Evolutionary conservation across 1,284 basidiomycete species (phyloP).

Genomic region (Coniophora puteana): DNA sequence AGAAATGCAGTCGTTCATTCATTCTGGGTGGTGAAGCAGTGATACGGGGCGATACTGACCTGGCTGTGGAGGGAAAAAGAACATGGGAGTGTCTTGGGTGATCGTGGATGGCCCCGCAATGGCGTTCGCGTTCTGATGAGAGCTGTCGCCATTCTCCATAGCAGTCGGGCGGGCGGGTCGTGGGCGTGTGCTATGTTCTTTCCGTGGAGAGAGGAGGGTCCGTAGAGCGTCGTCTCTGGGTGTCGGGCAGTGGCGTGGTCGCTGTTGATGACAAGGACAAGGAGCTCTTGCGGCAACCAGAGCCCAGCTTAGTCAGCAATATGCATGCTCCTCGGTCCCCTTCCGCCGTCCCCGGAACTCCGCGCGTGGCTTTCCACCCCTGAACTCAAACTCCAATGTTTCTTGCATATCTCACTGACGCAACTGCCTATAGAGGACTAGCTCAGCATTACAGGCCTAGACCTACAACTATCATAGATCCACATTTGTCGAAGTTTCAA

Average conservation of each 20-base stretch:
- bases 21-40: too few relatives aligned
- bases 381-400: not conserved
- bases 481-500: not conserved
- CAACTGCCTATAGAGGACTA: not conserved
- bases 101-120: conserved; percentile 30
- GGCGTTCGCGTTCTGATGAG: conserved; percentile 21
- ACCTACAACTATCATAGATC: not conserved
- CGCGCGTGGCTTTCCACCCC: not conserved
- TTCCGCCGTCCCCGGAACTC: not conserved
- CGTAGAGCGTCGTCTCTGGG: not conserved
- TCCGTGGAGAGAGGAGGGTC: conserved; percentile 16
- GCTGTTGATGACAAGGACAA: conserved; percentile 32
- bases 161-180: too few relatives aligned
- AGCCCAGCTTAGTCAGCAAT: too few relatives aligned
- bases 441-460: not conserved
- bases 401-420: not conserved
- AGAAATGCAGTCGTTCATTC: too few relatives aligned
- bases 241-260: conserved; percentile 23
- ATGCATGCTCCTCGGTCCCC: not conserved
- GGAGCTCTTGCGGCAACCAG: too few relatives aligned
- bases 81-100: conserved; percentile 17
- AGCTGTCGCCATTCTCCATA: conserved; percentile 27
- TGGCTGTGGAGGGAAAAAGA: conserved; percentile 25
- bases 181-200: too few relatives aligned
- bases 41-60: too few relatives aligned